Base-by-base conservation (phyloP, 1,284 basidiomycete species). In the Cryptococcus sp. region DNA sequence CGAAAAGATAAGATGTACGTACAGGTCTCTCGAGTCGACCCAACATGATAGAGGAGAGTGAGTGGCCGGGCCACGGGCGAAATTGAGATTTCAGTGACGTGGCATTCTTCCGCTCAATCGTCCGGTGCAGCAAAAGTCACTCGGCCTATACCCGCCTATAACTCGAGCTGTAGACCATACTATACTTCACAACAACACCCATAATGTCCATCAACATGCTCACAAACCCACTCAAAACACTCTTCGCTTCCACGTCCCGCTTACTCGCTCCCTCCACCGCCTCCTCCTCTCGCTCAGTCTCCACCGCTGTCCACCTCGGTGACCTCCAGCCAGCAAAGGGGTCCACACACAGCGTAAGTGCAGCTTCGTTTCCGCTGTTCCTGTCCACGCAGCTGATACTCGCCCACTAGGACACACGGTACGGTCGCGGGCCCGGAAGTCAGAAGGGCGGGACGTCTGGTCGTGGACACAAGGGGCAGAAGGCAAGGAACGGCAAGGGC, bases 391-490 rank as follows among this genome's bases (percentile, higher is more conserved):
- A 20, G 24, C 35, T n/a, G 23, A 16, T n/a, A 3, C 20, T 15
- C 16, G 13, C 9, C 43, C 20, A 12, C 5, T 66, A 93, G 92
- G 86, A 88, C 85, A 92, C 92, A 83, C 88, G 95, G 71, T 83
- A 95, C 42, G 95, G 95, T 76, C 83, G 95, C 72, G 95, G 95
- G 75, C 87, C 90, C 77, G 88, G 88, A 20, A 93, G 91, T 1
- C 88, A 88, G 33, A 84, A 89, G 64, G 95, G 95, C 67, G 88
- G 91, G 56, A 97, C 93, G 0, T 87, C 93, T 4, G 92, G 92
- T 61, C 84, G 91, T 54, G 95, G 95, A 79, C 85, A 91, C 77
- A 99, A 99, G 72, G 95, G 95, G 68, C 93, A 96, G 76, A 95
- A 94, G 60, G 88, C 94, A 44, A 85, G 95, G 55, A 85, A 89